A percentile compares a stretch with the other conserved stretches of the same genome.
Evolutionary conservation across 495 filamentous ascomycete species (phyloP).

Genomic region (Aspergillus sclerotioniger): DNA sequence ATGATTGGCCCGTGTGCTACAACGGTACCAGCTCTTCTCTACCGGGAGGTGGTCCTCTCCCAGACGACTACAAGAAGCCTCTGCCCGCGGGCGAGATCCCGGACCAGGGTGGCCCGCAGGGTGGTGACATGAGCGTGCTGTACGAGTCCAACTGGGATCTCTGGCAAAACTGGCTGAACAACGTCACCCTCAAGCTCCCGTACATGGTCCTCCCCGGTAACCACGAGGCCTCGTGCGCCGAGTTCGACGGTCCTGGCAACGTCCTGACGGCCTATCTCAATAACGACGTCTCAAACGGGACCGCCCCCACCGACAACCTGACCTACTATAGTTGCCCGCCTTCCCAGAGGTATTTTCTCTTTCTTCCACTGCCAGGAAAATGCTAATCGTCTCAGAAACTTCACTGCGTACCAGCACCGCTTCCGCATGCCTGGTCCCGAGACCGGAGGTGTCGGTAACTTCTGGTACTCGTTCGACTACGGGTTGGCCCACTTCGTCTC

Average conservation of each 20-base stretch:
- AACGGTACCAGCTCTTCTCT: slow-evolving; percentile 40
- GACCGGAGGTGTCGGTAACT: slow-evolving; percentile 47
- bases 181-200: slow-evolving; percentile 35
- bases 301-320: slow-evolving; percentile 27
- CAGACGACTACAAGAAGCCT: slow-evolving; percentile 40
- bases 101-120: slow-evolving; percentile 38
- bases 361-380: background rate
- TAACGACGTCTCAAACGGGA: slow-evolving; percentile 30
- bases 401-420: slow-evolving; percentile 56
- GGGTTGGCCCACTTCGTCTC: slow-evolving; percentile 51
- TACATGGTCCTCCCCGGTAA: slow-evolving; percentile 19
- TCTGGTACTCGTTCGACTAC: slow-evolving; percentile 60
- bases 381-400: slow-evolving; percentile 34
- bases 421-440: slow-evolving; percentile 51
- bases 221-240: slow-evolving; percentile 26
- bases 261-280: slow-evolving; percentile 48
- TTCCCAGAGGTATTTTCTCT: slow-evolving; percentile 43
- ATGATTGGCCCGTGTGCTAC: slow-evolving; percentile 53
- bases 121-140: slow-evolving; percentile 45
- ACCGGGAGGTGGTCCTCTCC: slow-evolving; percentile 24
- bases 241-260: slow-evolving; percentile 50
- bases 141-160: slow-evolving; percentile 52
- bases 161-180: slow-evolving; percentile 46
- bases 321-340: slow-evolving; percentile 54
- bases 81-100: slow-evolving; percentile 46